Evolutionary conservation across 2,329 filamentous ascomycete species (phyloP).

Genomic region (Moelleriella libera): DNA sequence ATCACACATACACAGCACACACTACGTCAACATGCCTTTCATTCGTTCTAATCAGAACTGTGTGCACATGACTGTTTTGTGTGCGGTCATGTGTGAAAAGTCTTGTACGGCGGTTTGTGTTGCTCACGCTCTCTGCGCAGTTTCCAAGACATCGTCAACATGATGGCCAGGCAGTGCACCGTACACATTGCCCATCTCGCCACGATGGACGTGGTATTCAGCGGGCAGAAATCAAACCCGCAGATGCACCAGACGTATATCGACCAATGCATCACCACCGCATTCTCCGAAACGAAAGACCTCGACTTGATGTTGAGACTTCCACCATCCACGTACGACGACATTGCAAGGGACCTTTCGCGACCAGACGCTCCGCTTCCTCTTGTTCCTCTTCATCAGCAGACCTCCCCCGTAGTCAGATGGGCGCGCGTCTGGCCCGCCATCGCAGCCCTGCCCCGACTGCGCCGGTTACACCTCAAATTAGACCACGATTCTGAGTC

Average conservation of each 20-base stretch:
- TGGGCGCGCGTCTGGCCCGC: constrained; percentile 2
- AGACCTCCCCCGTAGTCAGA: not conserved
- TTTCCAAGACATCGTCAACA: not conserved
- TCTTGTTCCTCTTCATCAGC: not conserved
- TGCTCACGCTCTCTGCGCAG: not conserved
- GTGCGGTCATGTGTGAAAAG: too few species aligned
- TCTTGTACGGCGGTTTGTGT: not conserved
- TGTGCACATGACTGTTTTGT: too few species aligned
- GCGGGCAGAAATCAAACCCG: too few species aligned
- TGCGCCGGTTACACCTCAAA: constrained; percentile 1
- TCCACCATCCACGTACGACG: not conserved
- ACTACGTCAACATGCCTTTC: too few species aligned
- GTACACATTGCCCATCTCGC: not conserved
- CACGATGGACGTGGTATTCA: not conserved
- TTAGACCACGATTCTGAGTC: constrained; percentile 4
- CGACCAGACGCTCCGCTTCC: not conserved
- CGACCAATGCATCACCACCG: not conserved
- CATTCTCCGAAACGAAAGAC: not conserved
- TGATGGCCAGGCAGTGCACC: not conserved
- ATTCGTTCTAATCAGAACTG: too few species aligned
- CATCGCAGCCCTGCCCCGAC: not conserved
- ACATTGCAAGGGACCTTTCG: not conserved
- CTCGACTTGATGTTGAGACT: not conserved
- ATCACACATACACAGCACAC: not conserved
- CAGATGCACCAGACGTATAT: not conserved